Base-by-base conservation (phyloP, 192 early-diverging fungal species). In the Funneliformis mosseae region DNA sequence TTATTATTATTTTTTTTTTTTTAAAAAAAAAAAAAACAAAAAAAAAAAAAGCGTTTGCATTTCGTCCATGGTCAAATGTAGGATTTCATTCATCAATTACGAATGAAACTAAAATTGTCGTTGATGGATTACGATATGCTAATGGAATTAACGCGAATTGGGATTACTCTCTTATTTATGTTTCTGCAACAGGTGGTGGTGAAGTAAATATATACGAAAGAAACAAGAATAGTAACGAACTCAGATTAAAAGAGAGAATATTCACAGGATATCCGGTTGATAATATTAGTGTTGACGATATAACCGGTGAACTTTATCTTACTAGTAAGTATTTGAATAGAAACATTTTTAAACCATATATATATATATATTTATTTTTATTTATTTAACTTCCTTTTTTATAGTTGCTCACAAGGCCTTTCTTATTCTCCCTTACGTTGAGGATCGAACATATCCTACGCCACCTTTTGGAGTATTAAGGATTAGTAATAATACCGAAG, bases 381-480 rank as follows among this genome's bases (percentile, higher is more conserved):
- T 55, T 27, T 14, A 75, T 38, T 18, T 5, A 41, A 33, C 55
- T 42, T 39, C 12, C 3, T 14, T 63, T 21, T 33, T 9, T 74
- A 70, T 60, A 27, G 45, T 18, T 1, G 6, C 18, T 10, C n/a
- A 5, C 21, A n/a, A 23, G 45, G 4, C 27, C 7, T 71, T 74
- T 55, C 14, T 69, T 6, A 21, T 21, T 55, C 3, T 11, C 3
- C 12, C 12, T 55, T 14, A 18, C 18, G 3, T 5, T 4, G 8
- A 41, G 0, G 66, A 38, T 2, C 66, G 42, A 28, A 59, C 21
- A 10, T 9, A 25, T 8, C 11, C 80, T n/a, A 46, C 48, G 8
- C 80, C 81, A 2, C 76, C 82, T 27, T 73, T 68, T 14, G 77
- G 80, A 45, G 23, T 82, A 27, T 27, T 85, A 43, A 84, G 82